Conservation (phyloP, 768 basidiomycete species). For the Megacollybia marginata region DNA sequence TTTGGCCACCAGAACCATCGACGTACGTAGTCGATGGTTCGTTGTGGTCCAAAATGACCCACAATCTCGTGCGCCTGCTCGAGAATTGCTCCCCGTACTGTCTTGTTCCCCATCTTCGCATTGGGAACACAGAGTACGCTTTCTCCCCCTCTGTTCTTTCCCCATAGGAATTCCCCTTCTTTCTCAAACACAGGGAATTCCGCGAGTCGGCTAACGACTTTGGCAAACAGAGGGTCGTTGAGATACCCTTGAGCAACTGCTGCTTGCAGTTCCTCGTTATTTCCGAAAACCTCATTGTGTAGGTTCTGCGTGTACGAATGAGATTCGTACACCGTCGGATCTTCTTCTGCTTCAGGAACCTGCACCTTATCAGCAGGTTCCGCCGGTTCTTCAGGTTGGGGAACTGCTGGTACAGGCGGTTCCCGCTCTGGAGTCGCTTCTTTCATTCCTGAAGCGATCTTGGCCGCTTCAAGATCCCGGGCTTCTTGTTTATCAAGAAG, state of each 20-base stretch:
- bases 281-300: neutral
- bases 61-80: slow-evolving; percentile 5
- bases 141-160: neutral
- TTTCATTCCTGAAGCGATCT: too few species aligned
- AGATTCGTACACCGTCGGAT: neutral
- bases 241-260: neutral
- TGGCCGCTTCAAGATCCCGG: too few species aligned
- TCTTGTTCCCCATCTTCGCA: neutral
- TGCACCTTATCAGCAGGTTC: neutral
- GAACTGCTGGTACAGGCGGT: too few species aligned
- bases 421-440: too few species aligned
- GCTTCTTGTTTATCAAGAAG: neutral
- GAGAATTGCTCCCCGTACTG: neutral
- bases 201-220: neutral
- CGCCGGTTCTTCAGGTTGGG: neutral
- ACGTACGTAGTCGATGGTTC: slow-evolving; percentile 21
- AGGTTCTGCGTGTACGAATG: neutral
- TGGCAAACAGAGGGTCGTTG: neutral
- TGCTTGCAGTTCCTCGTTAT: neutral
- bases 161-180: neutral
- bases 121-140: neutral
- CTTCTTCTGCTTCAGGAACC: too few species aligned
- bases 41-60: slow-evolving; percentile 22
- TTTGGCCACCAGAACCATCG: slow-evolving; percentile 24
- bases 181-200: neutral